Evolutionary conservation across 2,329 filamentous ascomycete species (phyloP), one percentile per base, ranked within the genome.

Genomic region (Aciculosporium take): DNA sequence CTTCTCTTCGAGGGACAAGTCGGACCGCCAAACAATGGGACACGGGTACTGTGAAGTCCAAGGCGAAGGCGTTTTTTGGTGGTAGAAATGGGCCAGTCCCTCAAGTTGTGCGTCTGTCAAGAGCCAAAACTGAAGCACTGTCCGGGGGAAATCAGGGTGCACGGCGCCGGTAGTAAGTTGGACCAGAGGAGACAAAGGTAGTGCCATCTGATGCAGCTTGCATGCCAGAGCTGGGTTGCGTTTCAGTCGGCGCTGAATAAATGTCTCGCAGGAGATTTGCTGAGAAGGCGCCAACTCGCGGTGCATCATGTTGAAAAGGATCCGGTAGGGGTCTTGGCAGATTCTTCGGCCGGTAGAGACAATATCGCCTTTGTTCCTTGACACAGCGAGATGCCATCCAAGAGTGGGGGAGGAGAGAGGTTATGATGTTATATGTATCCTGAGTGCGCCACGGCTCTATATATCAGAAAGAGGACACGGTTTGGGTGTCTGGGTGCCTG

Each of bases 91-190:
- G 3, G 81, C 81, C 31, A 87, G 69, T 41, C 65, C 64, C 61
- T 87, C 81, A 41, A 85, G 75, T 60, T 87, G 69, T 24, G 61
- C 61, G 56, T 83, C 78, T 13, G 79, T 86, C 29, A 87, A 70
- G 25, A 86, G 75, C 71, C 80, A 84, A 61, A 82, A 84, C 55
- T 72, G 70, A 35, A 87, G 74, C 41, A 86, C 66, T 3, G 74
- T 82, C 17, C 55, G 53, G 1, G 82, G 82, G 57, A 82, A 87
- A 42, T 65, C 57, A 0, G 76, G 72, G 52, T 84, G 80, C 2
- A 80, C 62, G n/a, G 61, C 54, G 38, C 80, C 80, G 2, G 71
- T 73, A 18, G 67, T 66, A 48, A 80, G 61, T 58, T 78, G 72
- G 7, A 82, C 75, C 5, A 87, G 74, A 1, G 81, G 80, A 0